Evolutionary conservation across 2,329 filamentous ascomycete genomes (phyloP).

Genomic region (Aspergillus aculeatinus): DNA sequence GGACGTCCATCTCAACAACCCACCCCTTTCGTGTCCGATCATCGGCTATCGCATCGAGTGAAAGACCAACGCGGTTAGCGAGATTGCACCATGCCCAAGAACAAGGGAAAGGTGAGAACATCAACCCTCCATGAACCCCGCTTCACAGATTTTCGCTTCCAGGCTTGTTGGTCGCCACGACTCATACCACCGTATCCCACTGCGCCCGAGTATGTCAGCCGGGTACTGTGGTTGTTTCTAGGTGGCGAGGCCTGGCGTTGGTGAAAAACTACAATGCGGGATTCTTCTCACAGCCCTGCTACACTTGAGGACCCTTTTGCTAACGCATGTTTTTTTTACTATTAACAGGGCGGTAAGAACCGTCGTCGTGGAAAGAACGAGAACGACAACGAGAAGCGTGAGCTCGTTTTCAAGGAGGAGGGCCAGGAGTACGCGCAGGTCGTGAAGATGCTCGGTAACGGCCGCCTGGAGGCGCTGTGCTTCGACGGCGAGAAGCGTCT

Average conservation of each 20-base stretch:
- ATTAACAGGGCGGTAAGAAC: conserved; percentile 88
- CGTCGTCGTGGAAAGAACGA: conserved; percentile 98
- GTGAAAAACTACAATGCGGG: background rate
- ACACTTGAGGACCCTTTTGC: conserved; percentile 16
- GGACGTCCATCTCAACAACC: conserved; percentile 14
- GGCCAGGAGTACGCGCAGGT: conserved; percentile 90
- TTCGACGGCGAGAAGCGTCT: conserved; percentile 90
- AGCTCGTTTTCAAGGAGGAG: conserved; percentile 98
- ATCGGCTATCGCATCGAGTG: conserved; percentile 20
- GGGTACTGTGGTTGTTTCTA: background rate
- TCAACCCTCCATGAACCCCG: conserved; percentile 10
- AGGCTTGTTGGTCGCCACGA: conserved; percentile 13
- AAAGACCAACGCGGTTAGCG: conserved; percentile 27
- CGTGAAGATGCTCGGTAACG: conserved; percentile 94
- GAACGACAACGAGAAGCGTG: conserved; percentile 98
- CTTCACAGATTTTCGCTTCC: conserved; percentile 17
- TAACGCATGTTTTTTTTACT: conserved; percentile 21
- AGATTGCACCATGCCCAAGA: conserved; percentile 81
- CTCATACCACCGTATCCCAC: conserved; percentile 13
- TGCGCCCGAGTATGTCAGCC: background rate
- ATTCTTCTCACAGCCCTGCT: background rate
- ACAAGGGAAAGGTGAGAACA: conserved; percentile 89
- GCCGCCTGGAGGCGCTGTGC: conserved; percentile 86
- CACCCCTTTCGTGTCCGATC: conserved; percentile 8
- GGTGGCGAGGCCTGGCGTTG: background rate